A percentile compares a stretch with the other conserved stretches of the same genome.
Evolutionary conservation across 345 rosid species (phyloP).

Genomic region (Sonneratia caseolaris): DNA sequence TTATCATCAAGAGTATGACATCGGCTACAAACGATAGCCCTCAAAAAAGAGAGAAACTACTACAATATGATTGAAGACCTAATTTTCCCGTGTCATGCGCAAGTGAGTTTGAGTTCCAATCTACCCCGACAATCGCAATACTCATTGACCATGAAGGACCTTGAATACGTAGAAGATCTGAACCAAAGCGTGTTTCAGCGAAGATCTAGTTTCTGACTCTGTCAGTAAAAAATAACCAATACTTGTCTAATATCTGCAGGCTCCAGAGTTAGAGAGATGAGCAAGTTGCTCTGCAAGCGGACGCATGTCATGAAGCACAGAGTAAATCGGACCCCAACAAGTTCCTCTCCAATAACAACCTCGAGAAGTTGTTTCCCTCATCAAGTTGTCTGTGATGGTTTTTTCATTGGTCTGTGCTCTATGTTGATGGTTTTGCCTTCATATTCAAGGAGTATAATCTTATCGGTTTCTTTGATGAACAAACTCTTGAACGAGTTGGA

Average conservation of each 20-base stretch:
- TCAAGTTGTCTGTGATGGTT: conserved; percentile 30
- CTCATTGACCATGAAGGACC: conserved; percentile 24
- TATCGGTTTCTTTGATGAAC: not conserved
- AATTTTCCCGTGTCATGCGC: no score
- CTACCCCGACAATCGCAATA: no score
- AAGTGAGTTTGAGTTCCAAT: no score
- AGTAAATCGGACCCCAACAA: conserved; percentile 78
- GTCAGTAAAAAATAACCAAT: no score
- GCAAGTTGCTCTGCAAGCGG: conserved; percentile 69
- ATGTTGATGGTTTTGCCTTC: not conserved
- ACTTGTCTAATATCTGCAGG: conserved; percentile 21
- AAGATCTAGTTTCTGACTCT: not conserved
- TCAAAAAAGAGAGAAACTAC: no score
- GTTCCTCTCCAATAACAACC: conserved; percentile 69
- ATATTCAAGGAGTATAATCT: not conserved
- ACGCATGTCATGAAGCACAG: conserved; percentile 55
- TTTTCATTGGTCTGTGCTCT: conserved; percentile 3
- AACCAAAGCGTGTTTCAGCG: conserved; percentile 14
- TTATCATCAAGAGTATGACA: no score
- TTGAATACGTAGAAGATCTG: conserved; percentile 77
- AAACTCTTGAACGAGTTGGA: not conserved
- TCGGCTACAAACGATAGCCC: no score
- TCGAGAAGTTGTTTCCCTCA: conserved; percentile 78
- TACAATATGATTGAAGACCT: no score
- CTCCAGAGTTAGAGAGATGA: conserved; percentile 78